Percentiles rank a stretch among this genome's conserved stretches.
Conservation (phyloP, 2,329 filamentous ascomycete species). For the Ilyonectria robusta region DNA sequence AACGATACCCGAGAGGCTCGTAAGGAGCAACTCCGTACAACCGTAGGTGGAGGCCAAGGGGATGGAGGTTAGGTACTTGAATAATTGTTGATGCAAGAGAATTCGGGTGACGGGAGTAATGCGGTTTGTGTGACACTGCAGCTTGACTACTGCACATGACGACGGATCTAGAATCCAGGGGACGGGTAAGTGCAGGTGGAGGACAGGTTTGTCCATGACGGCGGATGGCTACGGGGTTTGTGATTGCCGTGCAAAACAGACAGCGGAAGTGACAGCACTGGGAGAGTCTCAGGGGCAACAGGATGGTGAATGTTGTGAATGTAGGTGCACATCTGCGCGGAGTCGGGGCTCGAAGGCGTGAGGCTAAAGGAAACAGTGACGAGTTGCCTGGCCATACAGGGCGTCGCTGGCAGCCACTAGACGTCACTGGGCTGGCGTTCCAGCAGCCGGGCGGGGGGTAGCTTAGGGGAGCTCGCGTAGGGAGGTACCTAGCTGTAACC, state of each 20-base stretch:
- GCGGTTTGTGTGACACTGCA: slow-evolving; percentile 14
- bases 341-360: background rate
- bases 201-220: background rate
- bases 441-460: background rate
- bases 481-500: background rate
- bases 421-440: background rate
- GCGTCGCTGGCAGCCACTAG: background rate
- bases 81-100: slow-evolving; percentile 19
- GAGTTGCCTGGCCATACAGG: background rate
- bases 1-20: slow-evolving; percentile 49
- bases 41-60: slow-evolving; percentile 18
- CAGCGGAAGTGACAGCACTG: background rate
- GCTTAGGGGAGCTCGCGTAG: background rate
- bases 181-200: background rate
- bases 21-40: slow-evolving; percentile 37
- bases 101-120: background rate
- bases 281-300: background rate
- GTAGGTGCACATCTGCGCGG: background rate
- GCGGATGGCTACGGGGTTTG: background rate
- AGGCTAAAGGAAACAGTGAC: background rate
- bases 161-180: background rate
- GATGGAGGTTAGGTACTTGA: slow-evolving; percentile 11
- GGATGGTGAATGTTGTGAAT: background rate
- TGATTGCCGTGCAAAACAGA: background rate
- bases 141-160: slow-evolving; percentile 1